A percentile compares a stretch with the other conserved stretches of the same genome.
phyloP scores from a whole-genome alignment of 805 yeast genomes.

The Wickerhamiella galacta region DNA sequence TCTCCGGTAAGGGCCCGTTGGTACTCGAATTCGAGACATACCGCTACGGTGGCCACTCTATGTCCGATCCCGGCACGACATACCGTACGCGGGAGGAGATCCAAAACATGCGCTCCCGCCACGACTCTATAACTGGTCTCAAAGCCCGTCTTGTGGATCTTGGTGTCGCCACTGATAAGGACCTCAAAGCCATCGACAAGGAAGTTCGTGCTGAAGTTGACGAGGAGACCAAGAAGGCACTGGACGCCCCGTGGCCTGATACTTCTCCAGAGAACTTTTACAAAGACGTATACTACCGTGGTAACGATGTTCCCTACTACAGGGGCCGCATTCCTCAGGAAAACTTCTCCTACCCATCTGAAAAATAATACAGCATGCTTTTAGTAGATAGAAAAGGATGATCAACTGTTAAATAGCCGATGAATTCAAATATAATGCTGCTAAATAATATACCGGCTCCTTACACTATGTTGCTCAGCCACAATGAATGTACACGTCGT shows the following conservation, averaged over 20 bases:
- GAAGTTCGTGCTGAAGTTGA: slow-evolving; percentile 91
- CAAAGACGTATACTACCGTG: slow-evolving; percentile 93
- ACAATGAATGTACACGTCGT: too few species aligned
- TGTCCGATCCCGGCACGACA: slow-evolving; percentile 99
- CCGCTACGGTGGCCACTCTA: slow-evolving; percentile 99
- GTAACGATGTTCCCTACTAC: slow-evolving; percentile 77
- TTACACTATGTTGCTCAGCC: too few species aligned
- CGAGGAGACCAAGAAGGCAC: slow-evolving; percentile 86
- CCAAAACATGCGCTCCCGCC: slow-evolving; percentile 97
- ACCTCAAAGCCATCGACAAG: slow-evolving; percentile 87
- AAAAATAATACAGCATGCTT: slow-evolving; percentile 4
- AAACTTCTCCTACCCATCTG: slow-evolving; percentile 53
- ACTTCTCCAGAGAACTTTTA: slow-evolving; percentile 87
- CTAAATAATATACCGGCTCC: too few species aligned
- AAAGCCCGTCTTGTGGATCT: slow-evolving; percentile 72
- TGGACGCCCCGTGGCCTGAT: slow-evolving; percentile 87
- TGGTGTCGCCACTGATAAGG: slow-evolving; percentile 82
- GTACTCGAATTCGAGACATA: slow-evolving; percentile 95
- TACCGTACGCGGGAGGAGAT: slow-evolving; percentile 99
- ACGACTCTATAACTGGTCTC: slow-evolving; percentile 94
- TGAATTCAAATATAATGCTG: too few species aligned
- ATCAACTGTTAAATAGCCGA: too few species aligned
- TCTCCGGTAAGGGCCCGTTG: slow-evolving; percentile 87
- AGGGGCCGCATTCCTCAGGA: slow-evolving; percentile 96
- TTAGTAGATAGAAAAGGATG: too few species aligned